A percentile compares a stretch with the other conserved stretches of the same genome.
Conservation (phyloP, 345 rosid genomes). For the Corchorus olitorius region DNA sequence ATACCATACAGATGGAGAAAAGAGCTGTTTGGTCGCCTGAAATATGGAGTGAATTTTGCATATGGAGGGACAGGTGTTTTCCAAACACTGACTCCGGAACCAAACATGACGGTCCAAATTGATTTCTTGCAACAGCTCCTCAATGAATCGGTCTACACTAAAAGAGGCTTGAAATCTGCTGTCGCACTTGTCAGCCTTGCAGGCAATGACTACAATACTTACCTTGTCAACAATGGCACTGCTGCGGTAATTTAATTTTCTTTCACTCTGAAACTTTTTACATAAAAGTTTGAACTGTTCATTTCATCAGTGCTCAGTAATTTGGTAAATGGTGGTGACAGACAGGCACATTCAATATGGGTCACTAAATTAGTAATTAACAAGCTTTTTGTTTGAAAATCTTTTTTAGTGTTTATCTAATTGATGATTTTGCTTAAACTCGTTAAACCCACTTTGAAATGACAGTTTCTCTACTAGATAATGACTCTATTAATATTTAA, state of each 20-base stretch:
- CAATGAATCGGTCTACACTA: slow-evolving; percentile 37
- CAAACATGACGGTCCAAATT: slow-evolving; percentile 82
- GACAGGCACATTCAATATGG: neutral
- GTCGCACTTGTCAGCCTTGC: slow-evolving; percentile 58
- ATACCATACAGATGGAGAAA: slow-evolving; percentile 57
- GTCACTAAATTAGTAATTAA: neutral
- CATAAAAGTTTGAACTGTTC: neutral
- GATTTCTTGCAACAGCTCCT: slow-evolving; percentile 48
- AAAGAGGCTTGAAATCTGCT: slow-evolving; percentile 40
- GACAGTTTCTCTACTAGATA: neutral
- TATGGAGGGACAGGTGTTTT: slow-evolving; percentile 87
- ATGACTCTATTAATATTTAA: neutral
- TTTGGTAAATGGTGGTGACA: neutral
- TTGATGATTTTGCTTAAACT: neutral
- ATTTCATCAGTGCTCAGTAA: neutral
- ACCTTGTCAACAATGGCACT: slow-evolving; percentile 43
- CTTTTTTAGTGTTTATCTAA: no score
- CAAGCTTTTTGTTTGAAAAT: no score
- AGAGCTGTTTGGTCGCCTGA: slow-evolving; percentile 27
- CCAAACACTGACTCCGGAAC: slow-evolving; percentile 39
- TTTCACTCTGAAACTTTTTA: no score
- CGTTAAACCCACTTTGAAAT: neutral
- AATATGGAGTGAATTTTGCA: slow-evolving; percentile 76
- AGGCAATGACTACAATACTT: slow-evolving; percentile 76
- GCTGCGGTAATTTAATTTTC: slow-evolving; percentile 33